A percentile compares a stretch with the other conserved stretches of the same genome.
Evolutionary conservation across 768 basidiomycete species (phyloP).

Genomic region (Panus rudis): DNA sequence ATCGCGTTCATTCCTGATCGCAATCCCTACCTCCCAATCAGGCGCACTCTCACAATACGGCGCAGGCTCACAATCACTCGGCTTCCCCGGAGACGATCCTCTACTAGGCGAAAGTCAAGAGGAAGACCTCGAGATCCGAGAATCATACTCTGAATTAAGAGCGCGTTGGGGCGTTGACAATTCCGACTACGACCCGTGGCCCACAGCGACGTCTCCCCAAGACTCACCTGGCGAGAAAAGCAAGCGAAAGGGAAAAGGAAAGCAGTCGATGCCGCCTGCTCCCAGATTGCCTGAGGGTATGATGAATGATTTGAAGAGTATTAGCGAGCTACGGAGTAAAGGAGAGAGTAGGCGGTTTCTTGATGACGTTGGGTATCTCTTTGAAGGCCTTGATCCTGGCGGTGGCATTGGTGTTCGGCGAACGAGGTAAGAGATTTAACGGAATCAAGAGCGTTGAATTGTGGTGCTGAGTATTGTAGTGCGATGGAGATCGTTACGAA

Average conservation of each 20-base stretch:
- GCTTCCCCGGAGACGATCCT: slow-evolving; percentile 26
- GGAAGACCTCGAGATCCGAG: slow-evolving; percentile 47
- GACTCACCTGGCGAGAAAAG: slow-evolving; percentile 29
- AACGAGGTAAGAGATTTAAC: slow-evolving; percentile 48
- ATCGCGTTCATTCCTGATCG: slow-evolving; percentile 75
- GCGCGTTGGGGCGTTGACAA: slow-evolving; percentile 77
- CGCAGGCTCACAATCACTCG: slow-evolving; percentile 4
- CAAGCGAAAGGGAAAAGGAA: slow-evolving; percentile 33
- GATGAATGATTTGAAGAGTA: slow-evolving; percentile 73
- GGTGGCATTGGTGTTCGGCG: slow-evolving; percentile 51
- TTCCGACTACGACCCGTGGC: slow-evolving; percentile 64
- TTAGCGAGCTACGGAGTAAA: slow-evolving; percentile 73
- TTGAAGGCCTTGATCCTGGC: slow-evolving; percentile 63
- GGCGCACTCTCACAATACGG: slow-evolving; percentile 1
- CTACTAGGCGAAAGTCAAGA: too few relatives aligned
- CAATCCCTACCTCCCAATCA: slow-evolving; percentile 36
- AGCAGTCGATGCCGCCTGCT: slow-evolving; percentile 12
- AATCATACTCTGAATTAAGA: slow-evolving; percentile 71
- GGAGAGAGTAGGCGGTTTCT: slow-evolving; percentile 76
- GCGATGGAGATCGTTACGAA: slow-evolving; percentile 73
- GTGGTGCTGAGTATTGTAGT: slow-evolving; percentile 32
- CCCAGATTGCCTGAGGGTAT: slow-evolving; percentile 42
- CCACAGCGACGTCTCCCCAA: slow-evolving; percentile 9
- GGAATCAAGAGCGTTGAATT: not conserved
- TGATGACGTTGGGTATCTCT: slow-evolving; percentile 80